A percentile compares a stretch with the other conserved stretches of the same genome.
Evolutionary conservation across 2,329 filamentous ascomycete species (phyloP).

Genomic region (Gaeumannomyces tritici): DNA sequence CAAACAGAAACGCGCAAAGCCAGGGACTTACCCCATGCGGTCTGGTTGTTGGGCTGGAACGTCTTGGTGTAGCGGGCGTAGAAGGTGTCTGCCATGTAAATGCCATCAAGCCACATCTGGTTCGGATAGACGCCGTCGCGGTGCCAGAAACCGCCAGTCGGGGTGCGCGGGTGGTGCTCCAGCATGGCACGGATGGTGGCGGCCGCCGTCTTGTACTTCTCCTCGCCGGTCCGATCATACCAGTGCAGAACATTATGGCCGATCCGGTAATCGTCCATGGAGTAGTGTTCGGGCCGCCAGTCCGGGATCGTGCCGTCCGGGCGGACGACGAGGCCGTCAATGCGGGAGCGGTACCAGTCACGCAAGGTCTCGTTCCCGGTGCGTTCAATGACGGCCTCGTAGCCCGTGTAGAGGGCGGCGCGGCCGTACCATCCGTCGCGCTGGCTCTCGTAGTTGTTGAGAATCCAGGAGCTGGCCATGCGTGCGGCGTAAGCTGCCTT

Average conservation of each 20-base stretch:
- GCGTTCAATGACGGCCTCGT: slow-evolving; percentile 1
- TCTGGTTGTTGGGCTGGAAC: slow-evolving; percentile 26
- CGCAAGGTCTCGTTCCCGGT: slow-evolving; percentile 1
- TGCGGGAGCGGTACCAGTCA: slow-evolving; percentile 1
- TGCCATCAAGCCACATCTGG: slow-evolving; percentile 50
- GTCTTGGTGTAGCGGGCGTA: slow-evolving; percentile 28
- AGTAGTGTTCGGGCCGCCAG: slow-evolving; percentile 1
- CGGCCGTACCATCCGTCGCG: neutral
- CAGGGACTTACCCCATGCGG: slow-evolving; percentile 22
- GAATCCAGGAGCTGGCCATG: slow-evolving; percentile 3
- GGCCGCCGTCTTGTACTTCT: slow-evolving; percentile 39
- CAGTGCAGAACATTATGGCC: slow-evolving; percentile 1
- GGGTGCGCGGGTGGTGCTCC: slow-evolving; percentile 37
- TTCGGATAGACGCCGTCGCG: slow-evolving; percentile 33
- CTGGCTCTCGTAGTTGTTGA: slow-evolving; percentile 1
- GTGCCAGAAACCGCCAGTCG: slow-evolving; percentile 46
- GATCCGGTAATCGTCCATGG: slow-evolving; percentile 3
- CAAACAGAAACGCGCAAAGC: neutral
- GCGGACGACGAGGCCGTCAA: neutral
- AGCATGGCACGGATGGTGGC: slow-evolving; percentile 34
- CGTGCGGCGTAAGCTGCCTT: neutral
- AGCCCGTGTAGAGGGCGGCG: slow-evolving; percentile 1
- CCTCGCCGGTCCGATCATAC: slow-evolving; percentile 22
- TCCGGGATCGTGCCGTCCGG: neutral
- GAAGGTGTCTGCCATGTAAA: slow-evolving; percentile 38